Base-by-base conservation (phyloP, 345 rosid genomes). In the Eucalyptus marginata region DNA sequence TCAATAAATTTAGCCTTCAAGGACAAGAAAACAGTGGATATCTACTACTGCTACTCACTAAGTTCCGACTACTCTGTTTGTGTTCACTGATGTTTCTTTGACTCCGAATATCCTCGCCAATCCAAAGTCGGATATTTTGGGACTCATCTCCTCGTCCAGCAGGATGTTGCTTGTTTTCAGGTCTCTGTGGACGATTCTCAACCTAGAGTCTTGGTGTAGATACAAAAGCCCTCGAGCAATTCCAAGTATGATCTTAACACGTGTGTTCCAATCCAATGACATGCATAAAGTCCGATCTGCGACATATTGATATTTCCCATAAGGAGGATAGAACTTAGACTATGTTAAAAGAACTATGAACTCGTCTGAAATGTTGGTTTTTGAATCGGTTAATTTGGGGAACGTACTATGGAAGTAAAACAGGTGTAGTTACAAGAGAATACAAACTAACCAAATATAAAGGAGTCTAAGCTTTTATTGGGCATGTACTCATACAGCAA, bases 91-190 rank as follows among this genome's bases (percentile, higher is more conserved):
- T 66, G 92, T 93, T 91, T 92, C 91, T 64, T 94, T 93, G 85
- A 93, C 94, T 46, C 93, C 94, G 47, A 96, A 96, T 31, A 95
- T 95, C 88, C 95, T 94, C 54, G 97, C 96, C 93, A 95, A 89
- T 11, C 98, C 97, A 87, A 96, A 96, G 90, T 96, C 99, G 5
- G 96, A 96, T 47, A 95, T 96, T 89, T 95, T 96, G 33, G 97
- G 97, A 66, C 93, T 93, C 98, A 96, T 94, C 87, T 94, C 95
- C 43, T 87, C 95, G 33, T 96, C 98, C 81, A 96, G 88, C 24
- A 94, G 89, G 89, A 96, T 90, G 83, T 96, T 95, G 91, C 96
- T 95, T 1, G 95, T 66, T 90, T 96, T 96, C 51, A 96, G 88
- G 90, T 96, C 96, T 89, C 99, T 91, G 68, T 96, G 98, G 71